Evolutionary conservation across 1,284 basidiomycete species (phyloP).

Genomic region (Microbotryum violaceum): DNA sequence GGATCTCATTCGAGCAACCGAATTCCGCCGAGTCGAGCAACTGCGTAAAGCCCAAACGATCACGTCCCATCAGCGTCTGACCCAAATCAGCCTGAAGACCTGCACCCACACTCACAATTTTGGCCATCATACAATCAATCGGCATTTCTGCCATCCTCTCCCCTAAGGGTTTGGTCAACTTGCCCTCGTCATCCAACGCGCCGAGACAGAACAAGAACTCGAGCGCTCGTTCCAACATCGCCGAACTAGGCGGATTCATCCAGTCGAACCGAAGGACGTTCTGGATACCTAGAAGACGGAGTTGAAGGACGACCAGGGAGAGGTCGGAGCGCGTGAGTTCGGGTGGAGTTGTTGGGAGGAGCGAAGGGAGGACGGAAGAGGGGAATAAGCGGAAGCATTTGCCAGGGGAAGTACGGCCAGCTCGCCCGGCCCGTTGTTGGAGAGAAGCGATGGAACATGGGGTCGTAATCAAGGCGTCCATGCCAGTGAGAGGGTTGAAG

Average conservation of each 20-base stretch:
- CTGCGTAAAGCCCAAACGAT: conserved; percentile 44
- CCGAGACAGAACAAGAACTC: conserved; percentile 51
- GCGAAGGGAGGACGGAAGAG: conserved; percentile 51
- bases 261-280: conserved; percentile 85
- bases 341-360: conserved; percentile 65
- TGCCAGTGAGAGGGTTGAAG: conserved; percentile 38
- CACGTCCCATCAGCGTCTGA: too few relatives aligned
- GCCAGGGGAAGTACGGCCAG: conserved; percentile 56
- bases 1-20: conserved; percentile 81
- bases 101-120: conserved; percentile 43
- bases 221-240: conserved; percentile 72
- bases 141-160: conserved; percentile 51
- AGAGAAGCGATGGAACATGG: conserved; percentile 42
- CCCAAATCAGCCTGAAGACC: too few relatives aligned
- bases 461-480: conserved; percentile 39
- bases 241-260: conserved; percentile 78
- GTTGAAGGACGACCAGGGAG: conserved; percentile 76
- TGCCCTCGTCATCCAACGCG: conserved; percentile 48
- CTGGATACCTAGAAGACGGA: conserved; percentile 89
- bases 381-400: conserved; percentile 92
- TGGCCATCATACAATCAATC: conserved; percentile 52
- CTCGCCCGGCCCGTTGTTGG: conserved; percentile 42
- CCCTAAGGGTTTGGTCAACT: conserved; percentile 47
- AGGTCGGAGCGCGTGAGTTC: conserved; percentile 86
- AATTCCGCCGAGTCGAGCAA: conserved; percentile 74